A percentile compares a stretch with the other conserved stretches of the same genome.
These are phyloP conservation scores for Saitozyma podzolica DNA, from an alignment of 768 basidiomycete species.

Conservation along the genomic window DNA sequence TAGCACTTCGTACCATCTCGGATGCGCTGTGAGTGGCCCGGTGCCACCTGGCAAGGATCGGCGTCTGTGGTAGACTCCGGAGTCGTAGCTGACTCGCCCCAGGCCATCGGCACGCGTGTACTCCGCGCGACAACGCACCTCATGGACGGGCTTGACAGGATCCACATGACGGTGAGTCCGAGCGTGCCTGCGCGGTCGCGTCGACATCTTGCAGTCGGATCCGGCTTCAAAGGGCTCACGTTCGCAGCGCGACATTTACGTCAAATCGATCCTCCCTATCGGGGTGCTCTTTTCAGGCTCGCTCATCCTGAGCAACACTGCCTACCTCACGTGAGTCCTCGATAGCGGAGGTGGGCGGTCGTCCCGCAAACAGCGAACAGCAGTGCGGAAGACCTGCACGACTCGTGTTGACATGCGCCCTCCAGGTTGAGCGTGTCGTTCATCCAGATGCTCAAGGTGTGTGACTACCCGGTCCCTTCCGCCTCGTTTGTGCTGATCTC, in stretches of 20 bases:
- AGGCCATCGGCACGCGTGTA: conserved; percentile 48
- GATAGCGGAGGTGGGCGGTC: background rate
- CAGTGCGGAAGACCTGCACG: background rate
- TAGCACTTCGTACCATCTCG: conserved; percentile 47
- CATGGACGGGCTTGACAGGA: conserved; percentile 48
- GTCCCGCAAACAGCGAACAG: background rate
- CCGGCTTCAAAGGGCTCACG: too few relatives aligned
- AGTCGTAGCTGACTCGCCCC: conserved; percentile 1
- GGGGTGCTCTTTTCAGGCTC: conserved; percentile 90
- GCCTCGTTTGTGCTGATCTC: conserved; percentile 2
- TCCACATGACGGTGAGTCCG: conserved; percentile 47
- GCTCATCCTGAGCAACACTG: conserved; percentile 85
- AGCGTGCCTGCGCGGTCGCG: background rate
- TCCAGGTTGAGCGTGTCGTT: conserved; percentile 62
- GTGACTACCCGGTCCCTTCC: conserved; percentile 39
- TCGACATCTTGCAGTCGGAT: conserved; percentile 5
- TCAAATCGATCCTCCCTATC: conserved; percentile 86
- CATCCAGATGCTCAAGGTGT: conserved; percentile 63
- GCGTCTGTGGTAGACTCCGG: too few relatives aligned
- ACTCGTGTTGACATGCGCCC: background rate
- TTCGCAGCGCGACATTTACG: conserved; percentile 55
- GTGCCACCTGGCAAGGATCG: too few relatives aligned
- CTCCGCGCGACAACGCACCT: conserved; percentile 43
- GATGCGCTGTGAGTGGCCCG: conserved; percentile 39
- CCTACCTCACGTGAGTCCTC: conserved; percentile 58